phyloP scores from a whole-genome alignment of 2,329 filamentous ascomycete species.

The Colletotrichum navitas region DNA sequence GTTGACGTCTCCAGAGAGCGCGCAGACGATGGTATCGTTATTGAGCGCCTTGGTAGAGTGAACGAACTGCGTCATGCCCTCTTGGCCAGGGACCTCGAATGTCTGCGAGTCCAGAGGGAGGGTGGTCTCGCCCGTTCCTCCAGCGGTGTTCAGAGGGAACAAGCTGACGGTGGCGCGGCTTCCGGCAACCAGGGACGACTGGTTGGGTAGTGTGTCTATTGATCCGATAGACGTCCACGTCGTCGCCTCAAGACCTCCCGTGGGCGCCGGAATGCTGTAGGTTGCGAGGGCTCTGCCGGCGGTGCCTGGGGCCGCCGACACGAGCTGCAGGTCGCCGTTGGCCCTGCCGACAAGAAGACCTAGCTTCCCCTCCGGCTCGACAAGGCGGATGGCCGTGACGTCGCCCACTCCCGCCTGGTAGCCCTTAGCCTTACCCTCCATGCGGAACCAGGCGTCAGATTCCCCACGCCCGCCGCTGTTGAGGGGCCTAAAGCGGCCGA shows the following conservation, averaged over 20 bases:
- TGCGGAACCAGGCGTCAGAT: constrained; percentile 42
- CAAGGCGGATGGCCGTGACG: constrained; percentile 60
- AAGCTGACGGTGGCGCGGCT: constrained; percentile 41
- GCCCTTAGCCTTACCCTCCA: constrained; percentile 55
- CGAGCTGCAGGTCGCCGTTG: constrained; percentile 61
- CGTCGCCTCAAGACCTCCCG: constrained; percentile 48
- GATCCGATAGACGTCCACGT: constrained; percentile 46
- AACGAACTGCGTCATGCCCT: constrained; percentile 45
- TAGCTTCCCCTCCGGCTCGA: constrained; percentile 51
- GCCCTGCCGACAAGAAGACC: constrained; percentile 62
- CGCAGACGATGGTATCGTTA: constrained; percentile 59
- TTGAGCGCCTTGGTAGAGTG: constrained; percentile 61
- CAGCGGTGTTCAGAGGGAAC: constrained; percentile 36
- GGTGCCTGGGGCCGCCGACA: constrained; percentile 54
- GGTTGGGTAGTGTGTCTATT: constrained; percentile 35
- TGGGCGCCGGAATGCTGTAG: constrained; percentile 46
- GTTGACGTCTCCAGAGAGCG: constrained; percentile 55
- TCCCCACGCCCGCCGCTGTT: constrained; percentile 38
- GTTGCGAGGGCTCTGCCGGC: constrained; percentile 47
- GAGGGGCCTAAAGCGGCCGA: constrained; percentile 56
- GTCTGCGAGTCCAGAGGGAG: constrained; percentile 32
- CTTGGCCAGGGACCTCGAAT: constrained; percentile 38
- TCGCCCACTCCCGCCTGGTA: constrained; percentile 62
- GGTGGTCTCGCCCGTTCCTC: not conserved
- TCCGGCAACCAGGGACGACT: constrained; percentile 36